Evolutionary conservation across 306 rosid species (phyloP), one percentile per base, ranked within the genome.

Genomic region (Psophocarpus tetragonolobus): DNA sequence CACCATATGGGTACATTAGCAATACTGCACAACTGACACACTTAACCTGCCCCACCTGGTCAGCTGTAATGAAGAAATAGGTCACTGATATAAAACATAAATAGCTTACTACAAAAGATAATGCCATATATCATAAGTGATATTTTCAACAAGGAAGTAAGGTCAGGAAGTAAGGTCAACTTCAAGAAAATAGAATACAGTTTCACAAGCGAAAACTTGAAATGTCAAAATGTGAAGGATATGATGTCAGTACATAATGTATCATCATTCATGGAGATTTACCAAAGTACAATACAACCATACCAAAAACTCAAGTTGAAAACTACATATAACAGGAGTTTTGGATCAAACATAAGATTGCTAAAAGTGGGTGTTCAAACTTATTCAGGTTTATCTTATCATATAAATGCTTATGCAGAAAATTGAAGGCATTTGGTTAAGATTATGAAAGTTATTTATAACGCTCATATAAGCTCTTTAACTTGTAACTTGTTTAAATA

Each of bases 1-100:
- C 95, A 75, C 96, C 96, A 79, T 80, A 89, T 6, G 90, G 97
- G 86, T 90, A 91, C 93, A 95, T 88, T 80, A 95, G 87, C 89
- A 95, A 83, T 61, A 85, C 80, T 4, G 87, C 85, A 87, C 98
- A 95, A 66, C 85, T 69, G 32, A 90, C 91, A 73, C 98, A 95
- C 68, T 89, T 88, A 60, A 95, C 98, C 82, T 85, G 89, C 50
- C 97, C 97, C 66, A 91, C 89, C 90, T 89, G 85, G 69, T 92
- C 91, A 77, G 92, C 98, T 95, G 90, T 53, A 71, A 75, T 21
- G 72, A 83, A 83, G 69, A 36, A 68, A 50, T 12, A 45, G 76
- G 20, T 30, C 41, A 66, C 23, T 27, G 26, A 44, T 48, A 39
- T 39, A 42, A 75, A 73, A 44, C 42, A 39, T 39, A 42, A 75